Conservation (phyloP, 2,329 filamentous ascomycete genomes). For the Massarina eburnea region DNA sequence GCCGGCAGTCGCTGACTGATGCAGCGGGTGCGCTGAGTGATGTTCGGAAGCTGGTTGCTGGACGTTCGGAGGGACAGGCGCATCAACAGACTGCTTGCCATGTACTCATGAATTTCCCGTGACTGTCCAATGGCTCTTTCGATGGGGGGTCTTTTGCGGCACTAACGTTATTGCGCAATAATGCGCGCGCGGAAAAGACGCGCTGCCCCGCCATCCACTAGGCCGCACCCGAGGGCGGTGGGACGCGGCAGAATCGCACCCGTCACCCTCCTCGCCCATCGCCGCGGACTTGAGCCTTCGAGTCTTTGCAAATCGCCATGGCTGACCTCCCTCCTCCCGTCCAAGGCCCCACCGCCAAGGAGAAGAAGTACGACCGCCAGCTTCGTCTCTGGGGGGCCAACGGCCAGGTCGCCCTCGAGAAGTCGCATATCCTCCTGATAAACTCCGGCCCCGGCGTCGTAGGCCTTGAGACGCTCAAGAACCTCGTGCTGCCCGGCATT, state of each 20-base stretch:
- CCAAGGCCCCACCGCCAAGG: conserved; percentile 46
- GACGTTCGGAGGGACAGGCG: conserved; percentile 8
- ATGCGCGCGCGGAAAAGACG: neutral
- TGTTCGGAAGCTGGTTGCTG: conserved; percentile 12
- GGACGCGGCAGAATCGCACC: conserved; percentile 10
- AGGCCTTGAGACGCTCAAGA: conserved; percentile 91
- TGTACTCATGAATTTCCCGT: too few species aligned
- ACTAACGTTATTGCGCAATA: neutral
- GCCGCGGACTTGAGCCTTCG: too few species aligned
- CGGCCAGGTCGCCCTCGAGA: conserved; percentile 86
- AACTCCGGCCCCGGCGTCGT: conserved; percentile 86
- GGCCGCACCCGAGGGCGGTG: conserved; percentile 1
- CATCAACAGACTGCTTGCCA: conserved; percentile 18
- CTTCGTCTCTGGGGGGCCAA: conserved; percentile 92
- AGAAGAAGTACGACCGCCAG: conserved; percentile 80
- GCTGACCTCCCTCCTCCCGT: conserved; percentile 42
- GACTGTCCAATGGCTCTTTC: too few species aligned
- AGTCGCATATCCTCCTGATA: conserved; percentile 85
- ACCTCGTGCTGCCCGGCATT: conserved; percentile 90
- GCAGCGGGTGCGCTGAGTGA: conserved; percentile 27
- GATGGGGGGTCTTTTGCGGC: too few species aligned
- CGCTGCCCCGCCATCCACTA: conserved; percentile 4
- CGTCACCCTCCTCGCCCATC: neutral
- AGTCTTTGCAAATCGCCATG: conserved; percentile 33
- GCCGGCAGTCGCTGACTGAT: conserved; percentile 26